Conservation (phyloP, 257 asterid species). For the Datura wrightii region DNA sequence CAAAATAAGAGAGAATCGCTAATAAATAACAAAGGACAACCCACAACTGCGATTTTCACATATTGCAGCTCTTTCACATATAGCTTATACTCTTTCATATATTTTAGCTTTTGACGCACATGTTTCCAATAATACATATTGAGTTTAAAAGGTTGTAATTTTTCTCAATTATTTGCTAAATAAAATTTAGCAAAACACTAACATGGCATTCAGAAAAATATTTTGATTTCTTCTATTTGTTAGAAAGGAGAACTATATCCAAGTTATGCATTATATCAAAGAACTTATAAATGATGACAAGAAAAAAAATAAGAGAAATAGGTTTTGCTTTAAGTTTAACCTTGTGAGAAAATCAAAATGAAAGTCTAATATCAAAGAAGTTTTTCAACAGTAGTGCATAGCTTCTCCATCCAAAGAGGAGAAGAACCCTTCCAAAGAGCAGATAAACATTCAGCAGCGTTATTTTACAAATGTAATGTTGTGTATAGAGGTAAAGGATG, state of each 20-base stretch:
- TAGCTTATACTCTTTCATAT: neutral
- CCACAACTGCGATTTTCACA: neutral
- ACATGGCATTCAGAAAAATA: neutral
- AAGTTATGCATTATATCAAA: neutral
- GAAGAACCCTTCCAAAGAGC: neutral
- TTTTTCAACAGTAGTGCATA: neutral
- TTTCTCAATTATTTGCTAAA: neutral
- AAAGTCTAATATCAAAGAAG: neutral
- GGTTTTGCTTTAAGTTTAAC: neutral
- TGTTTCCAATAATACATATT: neutral
- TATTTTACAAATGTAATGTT: too few relatives aligned
- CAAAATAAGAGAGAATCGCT: neutral
- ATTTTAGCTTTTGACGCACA: neutral
- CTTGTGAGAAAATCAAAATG: neutral
- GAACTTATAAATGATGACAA: neutral
- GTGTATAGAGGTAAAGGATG: too few relatives aligned
- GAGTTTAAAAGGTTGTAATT: neutral
- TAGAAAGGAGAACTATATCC: neutral
- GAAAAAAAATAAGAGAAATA: neutral
- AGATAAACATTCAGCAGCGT: too few relatives aligned
- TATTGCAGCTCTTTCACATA: neutral
- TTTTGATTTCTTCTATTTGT: neutral
- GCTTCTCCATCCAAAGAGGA: neutral
- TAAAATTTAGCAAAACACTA: neutral
- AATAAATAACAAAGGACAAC: neutral